These are phyloP conservation scores for Boletus tomentosulus DNA, from an alignment of 768 basidiomycete species.

Conservation along the genomic window DNA sequence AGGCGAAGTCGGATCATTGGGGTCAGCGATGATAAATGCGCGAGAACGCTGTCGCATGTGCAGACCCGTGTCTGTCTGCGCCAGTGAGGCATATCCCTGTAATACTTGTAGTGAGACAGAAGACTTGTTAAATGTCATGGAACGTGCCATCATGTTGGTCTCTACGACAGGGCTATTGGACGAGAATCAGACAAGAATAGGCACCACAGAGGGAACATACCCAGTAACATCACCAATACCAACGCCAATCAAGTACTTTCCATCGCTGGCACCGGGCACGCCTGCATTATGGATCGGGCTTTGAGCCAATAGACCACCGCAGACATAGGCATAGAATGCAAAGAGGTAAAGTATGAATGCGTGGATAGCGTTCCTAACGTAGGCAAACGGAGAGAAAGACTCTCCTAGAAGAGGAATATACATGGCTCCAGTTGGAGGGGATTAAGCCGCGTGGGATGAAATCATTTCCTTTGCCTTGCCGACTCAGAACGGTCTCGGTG, in stretches of 20 bases:
- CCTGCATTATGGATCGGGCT: neutral
- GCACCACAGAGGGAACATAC: conserved; percentile 30
- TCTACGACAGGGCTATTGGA: conserved; percentile 63
- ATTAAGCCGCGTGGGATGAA: too few relatives aligned
- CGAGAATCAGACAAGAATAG: neutral
- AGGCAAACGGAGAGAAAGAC: conserved; percentile 14
- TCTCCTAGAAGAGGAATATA: conserved; percentile 19
- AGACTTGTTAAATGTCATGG: neutral
- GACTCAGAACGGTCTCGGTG: too few relatives aligned
- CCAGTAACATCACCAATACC: conserved; percentile 70
- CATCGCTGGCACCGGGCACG: conserved; percentile 3
- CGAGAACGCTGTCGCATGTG: conserved; percentile 79
- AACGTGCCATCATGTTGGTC: conserved; percentile 74
- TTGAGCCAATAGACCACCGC: conserved; percentile 25
- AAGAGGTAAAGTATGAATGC: conserved; percentile 41
- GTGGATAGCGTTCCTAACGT: conserved; percentile 37
- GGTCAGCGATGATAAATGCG: conserved; percentile 67
- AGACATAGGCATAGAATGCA: conserved; percentile 38
- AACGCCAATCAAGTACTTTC: conserved; percentile 25
- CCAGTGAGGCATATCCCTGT: conserved; percentile 63
- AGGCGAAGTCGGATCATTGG: conserved; percentile 29
- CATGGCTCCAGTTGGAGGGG: conserved; percentile 13
- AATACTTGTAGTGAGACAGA: neutral
- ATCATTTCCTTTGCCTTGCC: too few relatives aligned
- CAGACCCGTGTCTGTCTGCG: conserved; percentile 68